These are phyloP conservation scores for Uronychia binucleata DNA, from an alignment of 73 alveolate species.

Conservation along the genomic window DNA sequence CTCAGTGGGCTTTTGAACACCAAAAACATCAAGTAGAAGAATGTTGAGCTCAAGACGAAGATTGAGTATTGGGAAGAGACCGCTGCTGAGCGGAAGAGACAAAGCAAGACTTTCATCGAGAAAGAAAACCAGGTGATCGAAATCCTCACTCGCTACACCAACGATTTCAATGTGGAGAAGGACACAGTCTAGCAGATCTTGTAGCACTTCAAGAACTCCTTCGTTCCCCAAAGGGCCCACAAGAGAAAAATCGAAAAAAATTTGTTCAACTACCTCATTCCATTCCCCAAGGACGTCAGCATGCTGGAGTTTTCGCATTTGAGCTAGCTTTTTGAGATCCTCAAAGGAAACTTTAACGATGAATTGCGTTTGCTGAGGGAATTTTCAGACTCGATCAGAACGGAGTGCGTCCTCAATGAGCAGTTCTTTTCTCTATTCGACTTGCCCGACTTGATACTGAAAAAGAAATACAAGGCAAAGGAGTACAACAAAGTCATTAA, in stretches of 20 bases:
- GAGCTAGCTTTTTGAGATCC: constrained; percentile 22
- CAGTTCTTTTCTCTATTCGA: constrained; percentile 60
- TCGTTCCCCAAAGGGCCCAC: constrained; percentile 13
- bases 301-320: constrained; percentile 51
- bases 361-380: constrained; percentile 35
- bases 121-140: constrained; percentile 47
- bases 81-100: constrained; percentile 35
- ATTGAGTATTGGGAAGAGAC: constrained; percentile 57
- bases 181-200: constrained; percentile 30
- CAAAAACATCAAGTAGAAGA: constrained; percentile 47
- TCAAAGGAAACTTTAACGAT: constrained; percentile 2
- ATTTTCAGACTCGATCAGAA: constrained; percentile 35
- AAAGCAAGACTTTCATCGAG: constrained; percentile 21
- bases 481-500: constrained; percentile 49
- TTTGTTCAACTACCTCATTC: constrained; percentile 33
- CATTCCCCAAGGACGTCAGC: not conserved
- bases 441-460: constrained; percentile 55
- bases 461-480: constrained; percentile 35
- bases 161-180: constrained; percentile 46
- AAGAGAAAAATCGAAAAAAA: constrained; percentile 48
- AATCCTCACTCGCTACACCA: constrained; percentile 21
- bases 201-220: constrained; percentile 28
- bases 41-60: constrained; percentile 45
- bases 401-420: constrained; percentile 63
- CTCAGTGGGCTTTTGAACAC: constrained; percentile 56